Percentiles rank a stretch among this genome's conserved stretches.
Evolutionary conservation across 2,329 filamentous ascomycete genomes (phyloP).

Genomic region (Cadophora malorum): DNA sequence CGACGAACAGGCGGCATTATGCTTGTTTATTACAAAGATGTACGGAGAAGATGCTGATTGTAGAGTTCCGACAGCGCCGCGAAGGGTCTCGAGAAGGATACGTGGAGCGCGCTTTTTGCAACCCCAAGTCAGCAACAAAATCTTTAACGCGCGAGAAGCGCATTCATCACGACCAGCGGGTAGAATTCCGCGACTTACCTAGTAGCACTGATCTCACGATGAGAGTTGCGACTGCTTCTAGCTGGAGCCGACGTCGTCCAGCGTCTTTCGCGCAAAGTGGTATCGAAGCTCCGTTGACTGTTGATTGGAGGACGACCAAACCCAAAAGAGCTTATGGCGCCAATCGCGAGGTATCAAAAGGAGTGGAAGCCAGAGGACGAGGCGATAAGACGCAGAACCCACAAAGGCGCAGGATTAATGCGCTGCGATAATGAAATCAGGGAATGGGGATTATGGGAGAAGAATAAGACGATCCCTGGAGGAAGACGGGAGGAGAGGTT

Average conservation of each 20-base stretch:
- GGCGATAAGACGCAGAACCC: constrained; percentile 24
- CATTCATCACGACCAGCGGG: background rate
- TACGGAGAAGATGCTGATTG: constrained; percentile 18
- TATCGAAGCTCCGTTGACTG: constrained; percentile 21
- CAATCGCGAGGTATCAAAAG: constrained; percentile 20
- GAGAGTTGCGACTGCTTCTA: constrained; percentile 23
- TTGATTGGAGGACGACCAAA: constrained; percentile 4
- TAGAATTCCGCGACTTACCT: constrained; percentile 17
- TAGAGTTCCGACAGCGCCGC: constrained; percentile 12
- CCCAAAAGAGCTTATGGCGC: background rate
- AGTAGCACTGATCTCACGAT: background rate
- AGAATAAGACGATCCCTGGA: constrained; percentile 29
- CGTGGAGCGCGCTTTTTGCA: constrained; percentile 21
- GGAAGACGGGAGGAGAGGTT: constrained; percentile 14
- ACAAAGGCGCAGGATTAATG: constrained; percentile 21
- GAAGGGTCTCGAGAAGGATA: constrained; percentile 16
- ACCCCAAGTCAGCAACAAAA: constrained; percentile 15
- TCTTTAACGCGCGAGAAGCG: constrained; percentile 14
- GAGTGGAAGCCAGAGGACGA: constrained; percentile 23
- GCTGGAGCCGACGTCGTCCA: constrained; percentile 21
- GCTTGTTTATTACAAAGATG: constrained; percentile 20
- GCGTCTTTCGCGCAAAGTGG: constrained; percentile 24
- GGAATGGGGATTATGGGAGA: constrained; percentile 14
- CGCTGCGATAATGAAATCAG: constrained; percentile 28
- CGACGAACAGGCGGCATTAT: constrained; percentile 39